These are phyloP conservation scores for Phytophthora cactorum DNA, from an alignment of 352 stramenopile genomes.

Conservation along the genomic window DNA sequence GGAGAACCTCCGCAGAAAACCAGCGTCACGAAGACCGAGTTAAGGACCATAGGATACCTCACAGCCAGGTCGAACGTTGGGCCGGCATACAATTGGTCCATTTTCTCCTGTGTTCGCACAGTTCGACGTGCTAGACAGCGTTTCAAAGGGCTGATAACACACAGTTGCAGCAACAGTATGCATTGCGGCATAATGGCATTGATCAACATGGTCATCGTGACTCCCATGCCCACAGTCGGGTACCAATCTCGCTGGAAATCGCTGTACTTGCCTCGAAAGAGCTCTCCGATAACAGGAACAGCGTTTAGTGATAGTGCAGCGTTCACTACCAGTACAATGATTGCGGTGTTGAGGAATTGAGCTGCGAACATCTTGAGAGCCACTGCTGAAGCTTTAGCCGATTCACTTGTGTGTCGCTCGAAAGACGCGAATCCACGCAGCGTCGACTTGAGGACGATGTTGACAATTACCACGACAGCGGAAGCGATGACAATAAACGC, in stretches of 20 bases:
- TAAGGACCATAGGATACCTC: slow-evolving; percentile 85
- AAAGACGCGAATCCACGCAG: slow-evolving; percentile 72
- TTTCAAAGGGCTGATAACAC: slow-evolving; percentile 56
- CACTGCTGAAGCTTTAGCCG: slow-evolving; percentile 72
- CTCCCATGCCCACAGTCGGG: slow-evolving; percentile 84
- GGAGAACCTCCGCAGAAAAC: slow-evolving; percentile 83
- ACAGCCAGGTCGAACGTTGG: slow-evolving; percentile 79
- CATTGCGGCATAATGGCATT: slow-evolving; percentile 79
- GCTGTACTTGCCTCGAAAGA: slow-evolving; percentile 79
- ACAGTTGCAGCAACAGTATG: slow-evolving; percentile 66
- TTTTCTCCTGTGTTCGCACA: slow-evolving; percentile 73
- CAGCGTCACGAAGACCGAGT: slow-evolving; percentile 87
- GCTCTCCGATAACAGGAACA: slow-evolving; percentile 54
- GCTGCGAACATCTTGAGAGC: slow-evolving; percentile 81
- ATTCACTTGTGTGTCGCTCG: slow-evolving; percentile 84
- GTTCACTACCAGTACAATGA: slow-evolving; percentile 87
- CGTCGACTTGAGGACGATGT: slow-evolving; percentile 76
- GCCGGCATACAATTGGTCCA: slow-evolving; percentile 81
- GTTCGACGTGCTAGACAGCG: slow-evolving; percentile 45
- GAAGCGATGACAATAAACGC: slow-evolving; percentile 71
- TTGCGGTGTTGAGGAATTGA: slow-evolving; percentile 85
- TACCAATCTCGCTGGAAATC: slow-evolving; percentile 91
- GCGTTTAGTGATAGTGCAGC: slow-evolving; percentile 48
- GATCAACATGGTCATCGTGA: slow-evolving; percentile 89
- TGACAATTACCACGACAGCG: slow-evolving; percentile 75